phyloP scores from a whole-genome alignment of 2,329 filamentous ascomycete genomes.

The Diplocarpon mali region DNA sequence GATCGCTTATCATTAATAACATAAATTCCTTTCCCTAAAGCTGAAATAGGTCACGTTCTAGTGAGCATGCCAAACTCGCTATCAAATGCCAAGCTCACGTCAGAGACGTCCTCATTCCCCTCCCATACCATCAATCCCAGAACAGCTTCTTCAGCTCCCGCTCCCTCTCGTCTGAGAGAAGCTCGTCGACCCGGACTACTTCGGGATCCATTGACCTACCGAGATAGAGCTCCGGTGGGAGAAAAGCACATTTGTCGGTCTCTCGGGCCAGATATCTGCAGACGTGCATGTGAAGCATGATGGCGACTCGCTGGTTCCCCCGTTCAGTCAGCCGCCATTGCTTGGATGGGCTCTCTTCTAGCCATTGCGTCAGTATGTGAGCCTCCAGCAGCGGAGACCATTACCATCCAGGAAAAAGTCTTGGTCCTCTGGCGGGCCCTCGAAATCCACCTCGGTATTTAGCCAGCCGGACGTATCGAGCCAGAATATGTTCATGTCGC shows the following conservation, averaged over 20 bases:
- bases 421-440: constrained; percentile 15
- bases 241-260: constrained; percentile 26
- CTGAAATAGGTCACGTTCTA: too few relatives aligned
- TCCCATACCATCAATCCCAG: not conserved
- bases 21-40: too few relatives aligned
- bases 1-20: too few relatives aligned
- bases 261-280: constrained; percentile 28
- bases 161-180: constrained; percentile 15
- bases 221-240: constrained; percentile 24
- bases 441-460: constrained; percentile 20
- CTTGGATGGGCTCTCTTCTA: constrained; percentile 18
- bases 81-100: not conserved
- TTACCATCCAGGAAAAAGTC: constrained; percentile 26
- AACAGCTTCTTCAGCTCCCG: constrained; percentile 14
- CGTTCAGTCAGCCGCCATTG: constrained; percentile 26
- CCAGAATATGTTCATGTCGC: constrained; percentile 29
- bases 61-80: too few relatives aligned
- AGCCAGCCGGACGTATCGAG: constrained; percentile 32
- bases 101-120: not conserved
- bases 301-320: constrained; percentile 28
- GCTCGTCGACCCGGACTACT: constrained; percentile 14
- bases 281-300: constrained; percentile 29
- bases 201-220: constrained; percentile 12
- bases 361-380: not conserved
- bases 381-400: not conserved